Conservation (phyloP, 129 eudicot genomes). For the Logfia minima region DNA sequence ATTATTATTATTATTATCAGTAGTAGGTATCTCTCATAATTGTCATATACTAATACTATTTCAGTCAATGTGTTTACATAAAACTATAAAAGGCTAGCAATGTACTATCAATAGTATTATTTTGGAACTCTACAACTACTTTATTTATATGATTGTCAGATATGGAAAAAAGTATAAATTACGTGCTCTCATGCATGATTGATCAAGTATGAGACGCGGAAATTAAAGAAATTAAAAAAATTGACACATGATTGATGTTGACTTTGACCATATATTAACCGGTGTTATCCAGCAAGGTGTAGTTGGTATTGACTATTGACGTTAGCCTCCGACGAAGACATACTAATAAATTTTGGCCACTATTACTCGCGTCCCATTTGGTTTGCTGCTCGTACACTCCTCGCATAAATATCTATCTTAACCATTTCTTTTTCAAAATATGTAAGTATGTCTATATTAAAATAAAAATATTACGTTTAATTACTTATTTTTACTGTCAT, state of each 20-base stretch:
- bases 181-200: constrained; percentile 14
- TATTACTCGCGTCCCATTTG: constrained; percentile 4
- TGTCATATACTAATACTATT: too few relatives aligned
- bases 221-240: not conserved
- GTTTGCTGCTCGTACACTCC: not conserved
- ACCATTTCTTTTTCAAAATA: too few relatives aligned
- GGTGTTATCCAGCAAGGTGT: constrained; percentile 21
- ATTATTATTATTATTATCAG: too few relatives aligned
- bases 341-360: not conserved
- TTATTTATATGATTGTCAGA: not conserved
- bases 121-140: too few relatives aligned
- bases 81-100: too few relatives aligned
- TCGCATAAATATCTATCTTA: too few relatives aligned
- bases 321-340: constrained; percentile 1
- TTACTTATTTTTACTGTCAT: too few relatives aligned
- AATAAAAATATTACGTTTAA: too few relatives aligned
- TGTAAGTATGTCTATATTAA: too few relatives aligned
- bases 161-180: not conserved
- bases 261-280: not conserved
- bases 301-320: constrained; percentile 24
- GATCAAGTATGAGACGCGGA: constrained; percentile 22
- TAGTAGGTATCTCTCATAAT: too few relatives aligned
- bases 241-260: constrained; percentile 13
- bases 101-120: not conserved
- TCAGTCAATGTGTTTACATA: too few relatives aligned